phyloP scores from a whole-genome alignment of 2,329 filamentous ascomycete species.

The Trichophaea hybrida region DNA sequence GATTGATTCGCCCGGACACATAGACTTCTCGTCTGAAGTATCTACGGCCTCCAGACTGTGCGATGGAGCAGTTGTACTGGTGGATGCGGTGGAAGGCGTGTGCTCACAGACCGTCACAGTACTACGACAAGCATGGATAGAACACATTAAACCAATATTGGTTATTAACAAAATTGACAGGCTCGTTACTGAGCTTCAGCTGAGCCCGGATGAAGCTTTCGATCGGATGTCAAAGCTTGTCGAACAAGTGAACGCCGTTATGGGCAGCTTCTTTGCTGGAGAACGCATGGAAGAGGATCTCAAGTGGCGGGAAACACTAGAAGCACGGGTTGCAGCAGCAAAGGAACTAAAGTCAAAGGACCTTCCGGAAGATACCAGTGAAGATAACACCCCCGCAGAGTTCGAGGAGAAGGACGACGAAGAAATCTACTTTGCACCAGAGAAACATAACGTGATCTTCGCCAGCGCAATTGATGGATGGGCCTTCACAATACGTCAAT shows the following conservation, averaged over 20 bases:
- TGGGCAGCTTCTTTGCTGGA: constrained; percentile 94
- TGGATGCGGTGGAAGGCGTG: constrained; percentile 93
- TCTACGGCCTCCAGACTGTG: constrained; percentile 89
- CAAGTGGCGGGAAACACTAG: constrained; percentile 86
- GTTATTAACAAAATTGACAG: constrained; percentile 99
- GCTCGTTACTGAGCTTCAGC: constrained; percentile 81
- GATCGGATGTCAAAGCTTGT: constrained; percentile 75
- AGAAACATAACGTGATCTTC: constrained; percentile 98
- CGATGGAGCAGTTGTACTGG: constrained; percentile 83
- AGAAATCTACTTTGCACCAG: constrained; percentile 92
- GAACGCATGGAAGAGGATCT: constrained; percentile 98
- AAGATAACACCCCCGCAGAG: constrained; percentile 36
- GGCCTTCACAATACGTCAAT: constrained; percentile 94
- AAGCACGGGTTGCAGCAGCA: constrained; percentile 58
- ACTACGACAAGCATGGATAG: constrained; percentile 82
- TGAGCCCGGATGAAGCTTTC: constrained; percentile 82
- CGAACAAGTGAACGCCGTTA: constrained; percentile 92
- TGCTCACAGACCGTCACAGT: constrained; percentile 98
- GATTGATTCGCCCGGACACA: constrained; percentile 95
- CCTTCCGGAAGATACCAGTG: constrained; percentile 28
- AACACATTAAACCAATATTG: constrained; percentile 84
- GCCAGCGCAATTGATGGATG: constrained; percentile 96
- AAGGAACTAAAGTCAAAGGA: constrained; percentile 41
- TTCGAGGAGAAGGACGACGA: constrained; percentile 92
- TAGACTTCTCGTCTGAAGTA: constrained; percentile 96